Base-by-base conservation (phyloP, 129 eudicot species). In the Flaveria bidentis region DNA sequence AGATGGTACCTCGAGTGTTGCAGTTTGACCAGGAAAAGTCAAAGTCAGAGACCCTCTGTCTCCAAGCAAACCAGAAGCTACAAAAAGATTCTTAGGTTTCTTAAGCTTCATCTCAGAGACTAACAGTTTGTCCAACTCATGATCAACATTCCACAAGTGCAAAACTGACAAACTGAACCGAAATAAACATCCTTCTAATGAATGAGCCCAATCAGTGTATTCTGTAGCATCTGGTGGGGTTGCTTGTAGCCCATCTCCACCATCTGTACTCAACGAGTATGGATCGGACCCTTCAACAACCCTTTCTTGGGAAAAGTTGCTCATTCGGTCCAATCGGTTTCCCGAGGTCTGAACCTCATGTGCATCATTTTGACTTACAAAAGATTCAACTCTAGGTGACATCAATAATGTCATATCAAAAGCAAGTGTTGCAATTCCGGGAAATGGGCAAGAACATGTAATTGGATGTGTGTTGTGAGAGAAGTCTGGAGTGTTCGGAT, bases 21-120 rank as follows among this genome's bases (percentile, higher is more conserved):
- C 84, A 78, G 49, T 78, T 67, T 82, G 76, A 82, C 86, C 90
- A 75, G 99, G 99, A 81, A 89, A 95, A 6, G 92, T 80, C 74
- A 95, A 75, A 13, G 99, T 91, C 75, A 95, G 77, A 66, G 99
- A 86, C 69, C 99, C 99, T 82, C 96, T 79, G 61, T 95, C 99
- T 75, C 99, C 99, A 14, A 91, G 80, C 77, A 95, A 74, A 60
- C 99, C 99, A 73, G 96, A 87, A 78, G 96, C 92, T 30, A 91
- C 83, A 69, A 78, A 80, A 72, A 95, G 76, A 78, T 78, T 73
- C 30, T 87, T 88, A 23, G 97, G 93, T 74, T 84, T 81, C 73
- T 87, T 87, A 9, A 95, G 85, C 88, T 89, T 86, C 97, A 95
- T 89, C 78, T 95, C 99, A 74, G 83, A 83, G 47, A 77, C 50